Evolutionary conservation across 2,329 filamentous ascomycete genomes (phyloP).

Genomic region (Coniochaeta ligniaria): DNA sequence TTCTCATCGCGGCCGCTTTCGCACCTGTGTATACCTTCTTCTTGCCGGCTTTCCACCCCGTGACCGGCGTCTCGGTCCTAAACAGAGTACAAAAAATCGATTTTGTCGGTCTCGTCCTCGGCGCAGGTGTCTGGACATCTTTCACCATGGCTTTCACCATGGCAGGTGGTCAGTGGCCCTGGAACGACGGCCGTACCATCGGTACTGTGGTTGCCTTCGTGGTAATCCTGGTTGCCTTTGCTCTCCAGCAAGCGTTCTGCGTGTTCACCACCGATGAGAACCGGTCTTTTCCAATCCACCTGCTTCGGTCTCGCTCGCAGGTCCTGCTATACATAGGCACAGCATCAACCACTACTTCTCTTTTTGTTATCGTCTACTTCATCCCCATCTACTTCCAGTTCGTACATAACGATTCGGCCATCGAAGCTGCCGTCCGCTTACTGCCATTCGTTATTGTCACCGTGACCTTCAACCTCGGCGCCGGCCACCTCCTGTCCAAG

Average conservation of each 20-base stretch:
- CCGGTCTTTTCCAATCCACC: constrained; percentile 19
- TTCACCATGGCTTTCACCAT: constrained; percentile 40
- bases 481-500: constrained; percentile 5
- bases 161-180: constrained; percentile 38
- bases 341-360: constrained; percentile 19
- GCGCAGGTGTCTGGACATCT: constrained; percentile 27
- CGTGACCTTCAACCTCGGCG: constrained; percentile 15
- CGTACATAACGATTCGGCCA: constrained; percentile 27
- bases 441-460: constrained; percentile 22
- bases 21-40: constrained; percentile 28
- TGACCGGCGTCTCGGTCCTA: neutral
- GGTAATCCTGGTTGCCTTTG: constrained; percentile 29
- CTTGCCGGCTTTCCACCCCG: neutral
- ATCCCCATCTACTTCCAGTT: constrained; percentile 47
- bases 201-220: constrained; percentile 35
- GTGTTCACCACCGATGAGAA: constrained; percentile 25
- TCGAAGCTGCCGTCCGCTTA: constrained; percentile 30
- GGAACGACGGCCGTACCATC: constrained; percentile 37
- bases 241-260: constrained; percentile 37
- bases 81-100: constrained; percentile 24
- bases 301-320: constrained; percentile 23
- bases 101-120: constrained; percentile 36
- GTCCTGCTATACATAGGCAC: constrained; percentile 19
- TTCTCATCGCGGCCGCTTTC: constrained; percentile 32
- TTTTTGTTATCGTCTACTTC: constrained; percentile 36